A percentile compares a stretch with the other conserved stretches of the same genome.
phyloP scores from a whole-genome alignment of 257 asterid genomes.

The Vinca minor region DNA sequence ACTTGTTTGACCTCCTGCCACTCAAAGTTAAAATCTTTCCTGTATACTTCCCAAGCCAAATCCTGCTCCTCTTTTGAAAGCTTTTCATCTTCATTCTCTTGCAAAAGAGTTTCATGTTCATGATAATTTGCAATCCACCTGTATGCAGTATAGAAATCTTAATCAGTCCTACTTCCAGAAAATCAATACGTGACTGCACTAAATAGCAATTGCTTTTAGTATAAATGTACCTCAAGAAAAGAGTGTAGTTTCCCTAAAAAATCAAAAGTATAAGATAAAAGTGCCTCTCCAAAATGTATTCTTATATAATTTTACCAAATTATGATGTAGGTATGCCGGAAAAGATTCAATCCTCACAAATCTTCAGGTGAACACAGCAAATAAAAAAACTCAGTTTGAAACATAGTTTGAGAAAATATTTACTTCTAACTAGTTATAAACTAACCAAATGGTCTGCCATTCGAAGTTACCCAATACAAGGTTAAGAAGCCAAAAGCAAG shows the following conservation, averaged over 20 bases:
- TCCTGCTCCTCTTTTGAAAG: slow-evolving; percentile 95
- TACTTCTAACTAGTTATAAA: background rate
- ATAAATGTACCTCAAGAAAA: background rate
- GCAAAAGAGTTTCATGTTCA: slow-evolving; percentile 88
- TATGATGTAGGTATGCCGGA: background rate
- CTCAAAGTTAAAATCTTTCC: slow-evolving; percentile 53
- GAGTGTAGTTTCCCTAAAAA: background rate
- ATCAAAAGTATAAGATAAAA: too few species aligned
- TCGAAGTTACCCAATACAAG: background rate
- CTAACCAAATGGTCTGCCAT: background rate
- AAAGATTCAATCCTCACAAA: background rate
- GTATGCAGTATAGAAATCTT: slow-evolving; percentile 13
- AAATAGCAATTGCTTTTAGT: background rate
- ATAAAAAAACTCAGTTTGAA: background rate
- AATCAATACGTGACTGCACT: background rate
- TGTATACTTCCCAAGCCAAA: slow-evolving; percentile 93
- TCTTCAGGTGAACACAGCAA: background rate
- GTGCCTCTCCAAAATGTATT: background rate
- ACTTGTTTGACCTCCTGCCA: slow-evolving; percentile 71
- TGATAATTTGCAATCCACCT: slow-evolving; percentile 95
- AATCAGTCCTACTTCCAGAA: background rate
- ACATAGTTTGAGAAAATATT: background rate
- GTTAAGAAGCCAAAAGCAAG: background rate
- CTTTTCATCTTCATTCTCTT: slow-evolving; percentile 90
- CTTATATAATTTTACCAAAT: background rate